Base-by-base conservation (phyloP, 2,329 filamentous ascomycete genomes). In the Peltaster fructicola region DNA sequence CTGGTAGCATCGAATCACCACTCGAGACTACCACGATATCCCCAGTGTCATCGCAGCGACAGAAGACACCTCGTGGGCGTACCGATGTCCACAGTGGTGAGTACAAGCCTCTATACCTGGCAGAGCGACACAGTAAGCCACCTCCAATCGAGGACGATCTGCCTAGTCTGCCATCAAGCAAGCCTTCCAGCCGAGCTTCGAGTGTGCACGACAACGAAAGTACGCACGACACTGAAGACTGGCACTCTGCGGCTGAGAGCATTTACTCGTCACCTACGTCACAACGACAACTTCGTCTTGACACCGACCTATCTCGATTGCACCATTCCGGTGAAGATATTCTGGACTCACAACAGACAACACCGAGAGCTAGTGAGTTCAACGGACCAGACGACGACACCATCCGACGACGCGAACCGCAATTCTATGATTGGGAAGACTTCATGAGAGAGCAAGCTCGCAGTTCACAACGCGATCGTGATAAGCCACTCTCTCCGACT, bases 71-170 rank as follows among this genome's bases (percentile, higher is more conserved):
- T 8, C 20, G 30, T n/a, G 35, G 33, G 3, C 20, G 29, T 6
- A 38, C 37, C 4, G 30, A 28, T 4, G 37, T 38, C 14, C 27
- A 27, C 7, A 28, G 25, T 1, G 29, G 65, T 27, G 80, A 88
- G 43, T 73, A 84, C 40, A 73, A 77, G 37, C 84, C 84, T 0
- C 55, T 93, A 6, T 85, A 78, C 50, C 69, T 92, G 12, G 68
- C 91, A 5, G 78, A 90, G 47, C 70, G 60, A 15, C 66, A 61
- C 35, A 52, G 54, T 10, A 60, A 62, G 38, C 41, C 46, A 10
- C 41, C 52, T 47, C 33, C 45, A 56, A 34, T 56, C 3, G 50
- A 53, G 14, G 44, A 59, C 20, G 41, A 54, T 3, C 47, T 69
- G 2, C 65, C 68, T 5, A 61, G 59, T 14, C 50, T 71, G 8